Evolutionary conservation across 1,284 basidiomycete genomes (phyloP).

Genomic region (Bondarzewia mesenterica): DNA sequence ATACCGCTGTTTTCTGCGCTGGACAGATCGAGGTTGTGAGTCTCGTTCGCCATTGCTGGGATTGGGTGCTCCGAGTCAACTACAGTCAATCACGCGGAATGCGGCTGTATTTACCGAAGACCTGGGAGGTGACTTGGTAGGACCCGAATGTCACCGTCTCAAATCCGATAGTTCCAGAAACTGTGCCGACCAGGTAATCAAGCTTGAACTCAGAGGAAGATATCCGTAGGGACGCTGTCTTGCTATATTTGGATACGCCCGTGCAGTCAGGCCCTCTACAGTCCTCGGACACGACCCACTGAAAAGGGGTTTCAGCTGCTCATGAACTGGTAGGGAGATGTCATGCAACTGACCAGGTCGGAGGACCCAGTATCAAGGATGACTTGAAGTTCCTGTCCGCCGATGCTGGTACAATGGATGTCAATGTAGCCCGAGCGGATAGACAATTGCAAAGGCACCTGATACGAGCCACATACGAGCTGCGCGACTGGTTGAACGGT

Average conservation of each 20-base stretch:
- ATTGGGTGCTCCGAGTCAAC: neutral
- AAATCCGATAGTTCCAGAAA: slow-evolving; percentile 32
- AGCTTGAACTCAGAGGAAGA: slow-evolving; percentile 30
- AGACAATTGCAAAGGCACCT: slow-evolving; percentile 20
- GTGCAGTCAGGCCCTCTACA: slow-evolving; percentile 25
- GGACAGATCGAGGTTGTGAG: slow-evolving; percentile 35
- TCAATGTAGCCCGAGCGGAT: slow-evolving; percentile 3
- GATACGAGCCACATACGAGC: slow-evolving; percentile 33
- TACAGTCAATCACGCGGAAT: neutral
- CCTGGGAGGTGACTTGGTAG: slow-evolving; percentile 32
- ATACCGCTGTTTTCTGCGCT: slow-evolving; percentile 48
- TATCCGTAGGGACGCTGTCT: slow-evolving; percentile 23
- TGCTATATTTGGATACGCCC: slow-evolving; percentile 23
- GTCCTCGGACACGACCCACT: slow-evolving; percentile 31
- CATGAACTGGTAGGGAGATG: neutral
- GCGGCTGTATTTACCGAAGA: slow-evolving; percentile 26
- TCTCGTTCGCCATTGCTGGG: slow-evolving; percentile 40
- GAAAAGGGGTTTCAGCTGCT: neutral
- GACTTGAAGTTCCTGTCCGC: slow-evolving; percentile 40
- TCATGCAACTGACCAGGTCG: slow-evolving; percentile 30
- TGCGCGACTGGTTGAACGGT: slow-evolving; percentile 12
- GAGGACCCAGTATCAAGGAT: slow-evolving; percentile 52
- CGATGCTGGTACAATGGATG: slow-evolving; percentile 24
- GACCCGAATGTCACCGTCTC: slow-evolving; percentile 37
- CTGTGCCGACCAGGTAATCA: slow-evolving; percentile 39